These are phyloP conservation scores for Bremia lactucae DNA, from an alignment of 352 stramenopile genomes.

Conservation along the genomic window DNA sequence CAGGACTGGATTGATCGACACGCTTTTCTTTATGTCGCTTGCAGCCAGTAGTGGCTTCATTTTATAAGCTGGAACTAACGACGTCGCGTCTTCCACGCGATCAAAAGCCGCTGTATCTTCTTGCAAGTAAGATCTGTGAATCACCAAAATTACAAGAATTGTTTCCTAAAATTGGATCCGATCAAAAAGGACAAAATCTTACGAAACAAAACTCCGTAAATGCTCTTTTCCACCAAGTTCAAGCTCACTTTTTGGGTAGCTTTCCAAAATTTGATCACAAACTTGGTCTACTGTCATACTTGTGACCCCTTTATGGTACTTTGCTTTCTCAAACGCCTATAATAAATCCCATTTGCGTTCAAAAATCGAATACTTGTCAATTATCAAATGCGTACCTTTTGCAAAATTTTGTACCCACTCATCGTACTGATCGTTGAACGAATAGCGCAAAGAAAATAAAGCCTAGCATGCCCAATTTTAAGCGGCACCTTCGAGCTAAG, in stretches of 20 bases:
- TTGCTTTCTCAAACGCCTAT: slow-evolving; percentile 72
- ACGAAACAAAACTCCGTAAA: slow-evolving; percentile 56
- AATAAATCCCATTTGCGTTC: not conserved
- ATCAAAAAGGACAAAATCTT: slow-evolving; percentile 9
- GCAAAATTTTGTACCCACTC: slow-evolving; percentile 74
- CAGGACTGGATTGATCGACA: not conserved
- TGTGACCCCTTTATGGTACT: slow-evolving; percentile 40
- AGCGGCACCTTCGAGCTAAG: slow-evolving; percentile 61
- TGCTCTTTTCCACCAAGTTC: slow-evolving; percentile 70
- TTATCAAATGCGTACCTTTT: slow-evolving; percentile 28
- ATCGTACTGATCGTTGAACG: slow-evolving; percentile 70
- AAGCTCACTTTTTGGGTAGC: slow-evolving; percentile 59
- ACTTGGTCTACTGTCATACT: slow-evolving; percentile 52
- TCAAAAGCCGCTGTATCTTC: slow-evolving; percentile 29
- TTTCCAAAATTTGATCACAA: slow-evolving; percentile 61
- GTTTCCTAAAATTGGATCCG: not conserved
- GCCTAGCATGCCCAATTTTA: slow-evolving; percentile 60
- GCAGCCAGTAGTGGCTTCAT: slow-evolving; percentile 15
- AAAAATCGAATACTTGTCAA: slow-evolving; percentile 1
- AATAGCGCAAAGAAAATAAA: slow-evolving; percentile 71
- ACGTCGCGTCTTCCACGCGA: slow-evolving; percentile 6
- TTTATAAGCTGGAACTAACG: slow-evolving; percentile 20
- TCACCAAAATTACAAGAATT: not conserved
- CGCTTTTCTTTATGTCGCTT: slow-evolving; percentile 12
- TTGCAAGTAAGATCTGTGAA: slow-evolving; percentile 25